Base-by-base conservation (phyloP, 495 filamentous ascomycete species). In the Collariella sp. region DNA sequence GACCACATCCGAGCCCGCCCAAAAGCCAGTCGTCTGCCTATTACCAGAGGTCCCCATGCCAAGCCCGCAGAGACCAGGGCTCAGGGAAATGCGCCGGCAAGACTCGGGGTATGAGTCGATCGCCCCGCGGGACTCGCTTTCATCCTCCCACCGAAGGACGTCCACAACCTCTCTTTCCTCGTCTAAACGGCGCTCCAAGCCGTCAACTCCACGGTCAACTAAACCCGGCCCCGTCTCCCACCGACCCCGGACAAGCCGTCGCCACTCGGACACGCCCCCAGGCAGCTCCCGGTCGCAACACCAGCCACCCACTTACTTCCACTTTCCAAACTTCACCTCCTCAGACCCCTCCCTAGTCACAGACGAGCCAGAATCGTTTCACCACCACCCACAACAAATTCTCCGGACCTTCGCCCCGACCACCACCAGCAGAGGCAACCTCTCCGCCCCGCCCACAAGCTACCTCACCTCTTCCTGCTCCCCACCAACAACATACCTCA, bases 21-120 rank as follows among this genome's bases (percentile, higher is more conserved):
- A 55, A 18, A 49, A 36, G 15, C 44, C 54, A 24, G 47, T 53
- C 5, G 35, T 53, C 38, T 48, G 29, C n/a, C 33, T 33, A 11
- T 49, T 55, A 39, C 48, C 49, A 26, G 12, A 13, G 20, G 5
- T 9, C 44, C 19, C 15, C 23, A 1, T 16, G n/a, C 48, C 39
- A 61, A 58, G 43, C 57, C 57, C 11, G n/a, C 55, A 52, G 1
- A 46, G 18, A 20, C 58, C 56, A 7, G 46, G 52, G 9, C 31
- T 59, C 12, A 54, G 64, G 47, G 65, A 72, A 52, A 75, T 76
- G 61, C 64, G 64, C 5, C 70, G 75, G 11, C 74, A 78, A 41
- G 75, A 78, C 44, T 78, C 75, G 6, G 75, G 75, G 7, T 78
- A 78, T 44, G 75, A 71, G 46, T 76, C 74, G n/a, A 63, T 68